Conservation (phyloP, 2,329 filamentous ascomycete species). For the Fusarium tupiense region DNA sequence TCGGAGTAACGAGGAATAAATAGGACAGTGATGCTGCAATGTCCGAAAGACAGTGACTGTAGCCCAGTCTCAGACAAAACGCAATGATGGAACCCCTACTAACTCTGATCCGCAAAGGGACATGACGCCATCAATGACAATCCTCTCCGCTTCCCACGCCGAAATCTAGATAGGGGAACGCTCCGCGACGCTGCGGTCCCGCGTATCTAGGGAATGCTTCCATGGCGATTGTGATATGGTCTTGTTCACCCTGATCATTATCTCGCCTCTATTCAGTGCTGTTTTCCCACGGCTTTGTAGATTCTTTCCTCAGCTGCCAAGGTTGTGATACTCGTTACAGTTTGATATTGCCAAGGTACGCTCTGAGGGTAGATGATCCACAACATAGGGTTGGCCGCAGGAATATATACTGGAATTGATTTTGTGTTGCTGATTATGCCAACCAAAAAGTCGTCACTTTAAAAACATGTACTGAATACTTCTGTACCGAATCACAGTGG, state of each 20-base stretch:
- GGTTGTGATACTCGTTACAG: neutral
- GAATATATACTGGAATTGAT: neutral
- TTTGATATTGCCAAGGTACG: neutral
- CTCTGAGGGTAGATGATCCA: constrained; percentile 5
- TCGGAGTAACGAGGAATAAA: neutral
- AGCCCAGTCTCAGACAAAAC: neutral
- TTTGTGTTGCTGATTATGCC: constrained; percentile 5
- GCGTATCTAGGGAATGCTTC: neutral
- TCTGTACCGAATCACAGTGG: neutral
- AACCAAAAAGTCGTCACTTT: neutral
- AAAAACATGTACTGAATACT: neutral
- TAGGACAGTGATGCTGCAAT: constrained; percentile 2
- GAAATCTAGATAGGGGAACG: constrained; percentile 9
- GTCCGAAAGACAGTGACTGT: neutral
- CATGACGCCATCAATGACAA: constrained; percentile 11
- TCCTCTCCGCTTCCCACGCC: neutral
- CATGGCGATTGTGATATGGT: neutral
- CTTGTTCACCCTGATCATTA: neutral
- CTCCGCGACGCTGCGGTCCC: constrained; percentile 2
- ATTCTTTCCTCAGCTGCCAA: constrained; percentile 1
- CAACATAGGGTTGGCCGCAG: constrained; percentile 3
- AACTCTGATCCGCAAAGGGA: constrained; percentile 11
- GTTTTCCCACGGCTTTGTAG: neutral
- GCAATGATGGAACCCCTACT: neutral
- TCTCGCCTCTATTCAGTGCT: neutral